Evolutionary conservation across 2,329 filamentous ascomycete species (phyloP).

Genomic region (Fusarium sp.): DNA sequence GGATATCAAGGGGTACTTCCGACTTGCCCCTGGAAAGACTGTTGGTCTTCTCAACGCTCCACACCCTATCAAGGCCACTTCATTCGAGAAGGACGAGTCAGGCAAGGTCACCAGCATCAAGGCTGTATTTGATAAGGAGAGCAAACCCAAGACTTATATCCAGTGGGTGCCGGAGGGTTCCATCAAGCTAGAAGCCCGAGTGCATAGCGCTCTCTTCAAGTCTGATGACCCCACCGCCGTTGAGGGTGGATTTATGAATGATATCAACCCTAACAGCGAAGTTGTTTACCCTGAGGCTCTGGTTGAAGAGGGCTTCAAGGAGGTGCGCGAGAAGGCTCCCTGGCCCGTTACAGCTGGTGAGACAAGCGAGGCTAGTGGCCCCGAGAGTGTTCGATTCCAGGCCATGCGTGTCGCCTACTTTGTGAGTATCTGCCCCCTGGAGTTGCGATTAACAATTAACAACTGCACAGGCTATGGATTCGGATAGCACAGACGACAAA

Average conservation of each 20-base stretch:
- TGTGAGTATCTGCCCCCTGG: slow-evolving; percentile 55
- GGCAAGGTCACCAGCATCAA: slow-evolving; percentile 76
- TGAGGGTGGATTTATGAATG: slow-evolving; percentile 83
- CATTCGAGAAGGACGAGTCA: slow-evolving; percentile 74
- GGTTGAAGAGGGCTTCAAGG: slow-evolving; percentile 85
- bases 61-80: slow-evolving; percentile 76
- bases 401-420: slow-evolving; percentile 91
- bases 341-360: slow-evolving; percentile 86
- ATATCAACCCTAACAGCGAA: slow-evolving; percentile 88
- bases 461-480: slow-evolving; percentile 73
- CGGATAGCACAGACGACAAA: slow-evolving; percentile 81
- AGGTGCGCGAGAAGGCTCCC: slow-evolving; percentile 78
- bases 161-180: slow-evolving; percentile 86
- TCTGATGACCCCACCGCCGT: slow-evolving; percentile 83
- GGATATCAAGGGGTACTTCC: slow-evolving; percentile 82
- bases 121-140: slow-evolving; percentile 75
- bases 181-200: slow-evolving; percentile 77
- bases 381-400: slow-evolving; percentile 88
- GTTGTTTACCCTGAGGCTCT: slow-evolving; percentile 81
- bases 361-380: slow-evolving; percentile 70
- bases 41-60: slow-evolving; percentile 81
- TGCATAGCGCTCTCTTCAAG: slow-evolving; percentile 88
- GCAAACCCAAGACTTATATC: slow-evolving; percentile 84
- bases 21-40: slow-evolving; percentile 80
- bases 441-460: slow-evolving; percentile 21